Base-by-base conservation (phyloP, 768 basidiomycete genomes). In the Lactarius hengduanensis region DNA sequence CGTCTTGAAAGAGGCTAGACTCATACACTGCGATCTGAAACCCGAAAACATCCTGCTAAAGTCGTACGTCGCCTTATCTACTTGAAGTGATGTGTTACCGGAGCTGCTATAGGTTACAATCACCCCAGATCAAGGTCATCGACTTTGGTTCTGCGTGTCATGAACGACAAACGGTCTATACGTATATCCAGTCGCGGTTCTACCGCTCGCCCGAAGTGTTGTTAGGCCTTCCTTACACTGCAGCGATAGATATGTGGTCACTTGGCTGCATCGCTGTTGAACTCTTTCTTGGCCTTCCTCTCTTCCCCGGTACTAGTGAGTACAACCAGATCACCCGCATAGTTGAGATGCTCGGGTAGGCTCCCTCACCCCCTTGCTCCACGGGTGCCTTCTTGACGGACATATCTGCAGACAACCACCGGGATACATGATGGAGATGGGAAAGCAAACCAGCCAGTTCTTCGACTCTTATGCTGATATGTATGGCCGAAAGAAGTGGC, bases 71-170 rank as follows among this genome's bases (percentile, higher is more conserved):
- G 28, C 32, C 22, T 72, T 47, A 15, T 61, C 57, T 50, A 61
- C 38, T 34, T 38, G 0, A 40, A 41, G 59, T 38, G 45, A 61
- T 62, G 45, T 53, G 59, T 66, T 64, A 58, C 68, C 61, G 45
- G 45, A 40, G 57, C 61, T 66, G 64, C 54, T 40, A 22, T 73
- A 97, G 95, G 22, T 83, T 99, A 41, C 95, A 96, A 82, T 94
- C 96, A 11, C 96, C 96, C 3, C 90, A 94, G 77, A 98, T 98
- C 81, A 98, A 98, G 79, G 92, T 99, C 61, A 98, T 99, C 74
- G 96, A 98, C 80, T 98, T 98, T 79, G 97, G 97, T 50, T 98
- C 96, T 5, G 95, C 97, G 20, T 99, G 97, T 75, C 96, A 98
- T 75, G 97, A 98, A 78, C 89, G 93, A 72, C 96, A 98, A 78